phyloP scores from a whole-genome alignment of 768 basidiomycete genomes.

The Mycena metata region DNA sequence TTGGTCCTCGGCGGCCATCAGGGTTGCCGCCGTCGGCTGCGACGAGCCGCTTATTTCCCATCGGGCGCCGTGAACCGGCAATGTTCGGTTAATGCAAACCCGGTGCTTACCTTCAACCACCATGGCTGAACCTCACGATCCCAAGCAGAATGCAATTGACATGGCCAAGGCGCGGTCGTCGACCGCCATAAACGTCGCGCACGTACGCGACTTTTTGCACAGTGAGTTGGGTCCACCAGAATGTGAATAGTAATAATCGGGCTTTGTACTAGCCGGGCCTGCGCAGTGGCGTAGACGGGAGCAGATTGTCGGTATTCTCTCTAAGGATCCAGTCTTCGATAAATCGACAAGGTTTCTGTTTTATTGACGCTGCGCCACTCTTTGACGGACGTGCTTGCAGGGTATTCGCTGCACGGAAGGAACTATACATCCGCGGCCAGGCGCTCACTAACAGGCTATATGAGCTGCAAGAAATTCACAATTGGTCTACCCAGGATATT shows the following conservation, averaged over 20 bases:
- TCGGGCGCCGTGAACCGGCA: too few relatives aligned
- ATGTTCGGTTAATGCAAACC: too few relatives aligned
- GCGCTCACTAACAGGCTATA: conserved; percentile 67
- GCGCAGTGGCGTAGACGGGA: conserved; percentile 64
- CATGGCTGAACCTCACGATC: conserved; percentile 46
- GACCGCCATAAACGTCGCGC: conserved; percentile 57
- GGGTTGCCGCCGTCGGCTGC: too few relatives aligned
- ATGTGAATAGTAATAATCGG: neutral
- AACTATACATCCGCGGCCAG: conserved; percentile 69
- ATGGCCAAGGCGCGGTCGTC: conserved; percentile 63
- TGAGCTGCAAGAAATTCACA: conserved; percentile 68
- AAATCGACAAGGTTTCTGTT: conserved; percentile 63
- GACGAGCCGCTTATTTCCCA: too few relatives aligned
- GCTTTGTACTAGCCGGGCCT: conserved; percentile 60
- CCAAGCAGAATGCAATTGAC: conserved; percentile 63
- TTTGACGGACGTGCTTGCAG: conserved; percentile 47
- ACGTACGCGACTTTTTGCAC: conserved; percentile 64
- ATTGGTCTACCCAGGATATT: conserved; percentile 66
- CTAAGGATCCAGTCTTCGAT: conserved; percentile 70
- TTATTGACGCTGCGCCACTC: neutral
- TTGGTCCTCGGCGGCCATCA: too few relatives aligned
- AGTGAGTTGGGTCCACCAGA: conserved; percentile 57
- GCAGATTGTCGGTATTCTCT: conserved; percentile 60
- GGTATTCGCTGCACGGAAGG: conserved; percentile 69
- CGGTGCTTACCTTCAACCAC: conserved; percentile 6